These are phyloP conservation scores for Saururus chinensis DNA, from an alignment of 164 flowering plant species.

Conservation along the genomic window DNA sequence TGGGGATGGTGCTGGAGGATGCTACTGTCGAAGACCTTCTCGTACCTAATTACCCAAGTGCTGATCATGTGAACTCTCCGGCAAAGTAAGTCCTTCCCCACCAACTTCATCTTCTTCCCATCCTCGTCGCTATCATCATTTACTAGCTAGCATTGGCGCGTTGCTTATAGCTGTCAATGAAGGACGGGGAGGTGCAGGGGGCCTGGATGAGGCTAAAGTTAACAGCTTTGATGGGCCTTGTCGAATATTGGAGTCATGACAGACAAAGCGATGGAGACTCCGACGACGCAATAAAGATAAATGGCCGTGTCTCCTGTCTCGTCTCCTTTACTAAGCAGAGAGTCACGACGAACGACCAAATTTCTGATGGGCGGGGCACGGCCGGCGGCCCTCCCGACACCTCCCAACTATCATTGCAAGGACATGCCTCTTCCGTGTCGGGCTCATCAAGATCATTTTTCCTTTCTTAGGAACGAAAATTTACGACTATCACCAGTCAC, in stretches of 20 bases:
- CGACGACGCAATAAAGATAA: neutral
- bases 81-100: slow-evolving; percentile 16
- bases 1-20: slow-evolving; percentile 59
- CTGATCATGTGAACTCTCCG: too few species aligned
- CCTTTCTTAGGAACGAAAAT: neutral
- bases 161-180: neutral
- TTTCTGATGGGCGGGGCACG: too few species aligned
- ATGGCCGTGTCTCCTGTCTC: too few species aligned
- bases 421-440: neutral
- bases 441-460: neutral
- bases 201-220: neutral
- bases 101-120: neutral
- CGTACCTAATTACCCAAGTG: slow-evolving; percentile 40
- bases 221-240: neutral
- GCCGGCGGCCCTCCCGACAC: too few species aligned
- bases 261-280: neutral
- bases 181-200: neutral
- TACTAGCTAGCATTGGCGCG: neutral
- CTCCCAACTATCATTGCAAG: too few species aligned
- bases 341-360: too few species aligned
- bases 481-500: too few species aligned
- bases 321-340: too few species aligned
- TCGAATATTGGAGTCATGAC: neutral
- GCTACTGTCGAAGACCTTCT: slow-evolving; percentile 62
- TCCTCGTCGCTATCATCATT: neutral